Percentiles rank a stretch among this genome's conserved stretches.
These are phyloP conservation scores for Copromyces sp. DNA, from an alignment of 495 filamentous ascomycete genomes.

Conservation along the genomic window DNA sequence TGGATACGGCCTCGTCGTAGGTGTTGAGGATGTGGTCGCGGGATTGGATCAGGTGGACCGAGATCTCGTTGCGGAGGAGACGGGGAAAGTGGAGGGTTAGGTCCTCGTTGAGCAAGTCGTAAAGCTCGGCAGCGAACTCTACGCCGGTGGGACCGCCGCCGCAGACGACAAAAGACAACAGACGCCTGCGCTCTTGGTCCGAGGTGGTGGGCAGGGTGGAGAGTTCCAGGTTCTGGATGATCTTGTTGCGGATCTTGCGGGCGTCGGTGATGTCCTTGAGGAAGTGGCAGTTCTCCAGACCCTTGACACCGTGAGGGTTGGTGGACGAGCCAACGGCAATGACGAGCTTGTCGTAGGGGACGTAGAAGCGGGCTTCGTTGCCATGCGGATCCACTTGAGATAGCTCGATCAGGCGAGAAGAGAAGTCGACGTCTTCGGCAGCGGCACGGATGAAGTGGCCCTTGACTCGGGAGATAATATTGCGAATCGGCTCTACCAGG, in stretches of 20 bases:
- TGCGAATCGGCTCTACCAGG: conserved; percentile 83
- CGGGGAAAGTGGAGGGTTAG: conserved; percentile 72
- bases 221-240: conserved; percentile 85
- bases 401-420: conserved; percentile 80
- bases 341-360: conserved; percentile 98
- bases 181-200: conserved; percentile 76
- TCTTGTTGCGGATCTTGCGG: conserved; percentile 71
- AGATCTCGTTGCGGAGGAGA: conserved; percentile 90
- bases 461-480: conserved; percentile 62
- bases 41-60: conserved; percentile 93
- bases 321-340: conserved; percentile 86
- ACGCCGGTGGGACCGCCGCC: conserved; percentile 96
- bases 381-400: conserved; percentile 62
- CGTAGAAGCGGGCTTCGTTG: conserved; percentile 68
- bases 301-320: conserved; percentile 93
- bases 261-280: conserved; percentile 92
- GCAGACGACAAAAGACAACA: conserved; percentile 89
- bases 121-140: conserved; percentile 94
- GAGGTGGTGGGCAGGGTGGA: conserved; percentile 88
- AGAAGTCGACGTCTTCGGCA: conserved; percentile 85
- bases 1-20: conserved; percentile 89
- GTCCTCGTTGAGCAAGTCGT: conserved; percentile 94
- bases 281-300: conserved; percentile 88
- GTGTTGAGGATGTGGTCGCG: conserved; percentile 94
- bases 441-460: conserved; percentile 85